Evolutionary conservation across 148 eudicot species (phyloP), one percentile per base, ranked within the genome.

Genomic region (Tetragonia tetragonoides): DNA sequence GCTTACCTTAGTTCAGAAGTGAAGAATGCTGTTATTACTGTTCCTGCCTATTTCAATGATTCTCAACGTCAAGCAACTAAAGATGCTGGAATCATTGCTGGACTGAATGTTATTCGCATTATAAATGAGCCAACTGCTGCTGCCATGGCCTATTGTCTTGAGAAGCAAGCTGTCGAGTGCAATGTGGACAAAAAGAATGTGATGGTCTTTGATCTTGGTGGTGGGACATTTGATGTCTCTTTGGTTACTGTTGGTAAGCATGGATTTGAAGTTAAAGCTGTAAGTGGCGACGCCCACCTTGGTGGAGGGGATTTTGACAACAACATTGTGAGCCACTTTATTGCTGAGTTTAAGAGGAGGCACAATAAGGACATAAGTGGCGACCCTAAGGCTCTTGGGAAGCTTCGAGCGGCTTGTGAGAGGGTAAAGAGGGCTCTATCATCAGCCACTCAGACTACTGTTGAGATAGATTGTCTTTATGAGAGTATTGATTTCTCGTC

Each of bases 271-370:
- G 66, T 63, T 63, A 63, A 63, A 28, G 66, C 66, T 0, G 14
- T 28, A 5, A 28, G 34, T 23, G 66, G 66, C 1, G 66, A 63
- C 17, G 14, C 66, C 12, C 37, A 63, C 66, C 66, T 63, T n/a
- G 37, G 66, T 28, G 37, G 66, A n/a, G 66, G 12, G 17, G 66
- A 63, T 28, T 63, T 63, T 63, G 66, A 63, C 66, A 63, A 63
- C 28, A 63, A 34, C 6, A 63, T 6, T 24, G 66, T 65, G 15
- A 8, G 18, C 15, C 68, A 65, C 3, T 65, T 65, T 65, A 41
- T 65, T 0, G 40, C 38, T 10, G 68, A 65, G 68, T 65, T 65
- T 38, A 65, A 65, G 68, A 65, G 68, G 68, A 65, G 28, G 68
- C 3, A 65, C 0, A 34, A 34, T 10, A 65, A 65, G 68, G 68